A percentile compares a stretch with the other conserved stretches of the same genome.
phyloP scores from a whole-genome alignment of 495 filamentous ascomycete species.

The Staphylotrichum longicolle region DNA sequence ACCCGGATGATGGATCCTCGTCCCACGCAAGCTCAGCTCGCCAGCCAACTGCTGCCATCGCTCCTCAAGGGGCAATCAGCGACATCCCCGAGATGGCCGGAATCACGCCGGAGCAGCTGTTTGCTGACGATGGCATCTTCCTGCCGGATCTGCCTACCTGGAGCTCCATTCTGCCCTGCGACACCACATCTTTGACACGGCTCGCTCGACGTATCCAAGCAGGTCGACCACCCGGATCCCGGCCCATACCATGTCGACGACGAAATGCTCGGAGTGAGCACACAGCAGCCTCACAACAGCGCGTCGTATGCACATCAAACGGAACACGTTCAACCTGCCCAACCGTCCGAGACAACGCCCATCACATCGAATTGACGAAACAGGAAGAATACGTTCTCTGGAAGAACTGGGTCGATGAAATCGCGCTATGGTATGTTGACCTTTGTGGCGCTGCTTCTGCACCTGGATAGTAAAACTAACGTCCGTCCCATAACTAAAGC shows the following conservation, averaged over 20 bases:
- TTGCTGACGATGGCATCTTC: slow-evolving; percentile 7
- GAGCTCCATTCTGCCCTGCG: slow-evolving; percentile 7
- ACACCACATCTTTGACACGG: slow-evolving; percentile 7
- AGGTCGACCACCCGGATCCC: background rate
- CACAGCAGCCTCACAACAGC: background rate
- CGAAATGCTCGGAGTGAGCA: too few species aligned
- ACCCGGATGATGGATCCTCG: slow-evolving; percentile 1
- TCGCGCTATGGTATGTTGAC: background rate
- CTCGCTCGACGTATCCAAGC: slow-evolving; percentile 1
- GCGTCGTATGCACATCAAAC: background rate
- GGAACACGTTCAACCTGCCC: background rate
- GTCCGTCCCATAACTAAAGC: background rate
- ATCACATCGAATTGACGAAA: background rate
- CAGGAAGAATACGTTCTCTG: slow-evolving; percentile 7
- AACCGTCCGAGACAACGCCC: background rate
- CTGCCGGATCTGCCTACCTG: slow-evolving; percentile 1
- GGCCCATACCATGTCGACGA: background rate
- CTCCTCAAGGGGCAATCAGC: background rate
- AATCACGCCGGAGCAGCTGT: background rate
- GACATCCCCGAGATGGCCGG: background rate
- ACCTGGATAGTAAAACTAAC: background rate
- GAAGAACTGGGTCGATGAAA: slow-evolving; percentile 11
- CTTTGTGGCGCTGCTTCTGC: background rate
- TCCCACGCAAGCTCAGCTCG: background rate
- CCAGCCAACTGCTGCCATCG: background rate